These are phyloP conservation scores for Cetraspora pellucida DNA, from an alignment of 192 early-diverging fungal genomes.

Conservation along the genomic window DNA sequence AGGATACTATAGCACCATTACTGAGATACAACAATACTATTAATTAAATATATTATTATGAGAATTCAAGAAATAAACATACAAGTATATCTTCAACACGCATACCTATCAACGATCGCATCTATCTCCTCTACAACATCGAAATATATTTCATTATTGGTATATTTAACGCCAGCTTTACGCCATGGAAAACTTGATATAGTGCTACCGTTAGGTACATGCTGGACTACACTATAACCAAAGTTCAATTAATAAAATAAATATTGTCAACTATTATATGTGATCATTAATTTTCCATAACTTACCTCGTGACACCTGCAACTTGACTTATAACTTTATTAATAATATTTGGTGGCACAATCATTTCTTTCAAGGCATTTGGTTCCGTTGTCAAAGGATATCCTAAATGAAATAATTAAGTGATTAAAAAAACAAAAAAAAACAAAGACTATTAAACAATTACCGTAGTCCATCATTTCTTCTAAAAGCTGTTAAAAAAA, in stretches of 20 bases:
- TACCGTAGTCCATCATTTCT: constrained; percentile 90
- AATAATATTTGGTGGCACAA: constrained; percentile 85
- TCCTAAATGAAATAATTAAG: constrained; percentile 35
- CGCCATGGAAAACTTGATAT: constrained; percentile 87
- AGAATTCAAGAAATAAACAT: neutral
- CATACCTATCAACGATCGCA: constrained; percentile 73
- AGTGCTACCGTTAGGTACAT: constrained; percentile 58
- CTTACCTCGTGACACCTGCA: constrained; percentile 46
- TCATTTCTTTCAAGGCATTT: constrained; percentile 79
- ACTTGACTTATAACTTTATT: constrained; percentile 87
- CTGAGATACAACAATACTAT: constrained; percentile 32
- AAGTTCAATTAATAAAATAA: neutral
- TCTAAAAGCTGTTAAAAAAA: constrained; percentile 70
- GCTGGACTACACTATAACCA: constrained; percentile 49
- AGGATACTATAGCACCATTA: constrained; percentile 70
- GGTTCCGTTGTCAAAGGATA: constrained; percentile 87
- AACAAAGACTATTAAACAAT: neutral
- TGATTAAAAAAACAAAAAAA: neutral
- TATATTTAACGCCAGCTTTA: constrained; percentile 81
- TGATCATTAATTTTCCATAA: neutral
- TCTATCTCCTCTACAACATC: constrained; percentile 92
- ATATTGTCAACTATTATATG: neutral
- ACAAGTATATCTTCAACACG: neutral
- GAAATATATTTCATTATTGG: constrained; percentile 92
- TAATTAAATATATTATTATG: neutral